Conservation (phyloP, 441 rosid genomes). For the Aquilaria agallochum region DNA sequence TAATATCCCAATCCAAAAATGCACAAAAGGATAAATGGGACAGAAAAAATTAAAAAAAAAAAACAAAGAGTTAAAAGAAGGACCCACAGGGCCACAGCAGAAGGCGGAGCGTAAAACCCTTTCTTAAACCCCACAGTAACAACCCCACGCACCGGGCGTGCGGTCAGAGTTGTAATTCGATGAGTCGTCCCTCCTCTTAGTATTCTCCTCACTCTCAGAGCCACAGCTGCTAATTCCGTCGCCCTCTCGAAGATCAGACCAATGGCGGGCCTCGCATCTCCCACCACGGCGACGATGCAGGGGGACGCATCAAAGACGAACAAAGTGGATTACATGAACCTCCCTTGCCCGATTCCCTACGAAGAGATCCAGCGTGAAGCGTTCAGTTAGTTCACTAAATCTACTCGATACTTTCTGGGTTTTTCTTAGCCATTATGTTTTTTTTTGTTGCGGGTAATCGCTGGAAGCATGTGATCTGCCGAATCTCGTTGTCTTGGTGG, state of each 20-base stretch:
- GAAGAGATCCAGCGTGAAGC: slow-evolving; percentile 97
- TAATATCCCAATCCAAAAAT: too few relatives aligned
- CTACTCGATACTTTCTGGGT: slow-evolving; percentile 2
- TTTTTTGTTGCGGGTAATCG: not conserved
- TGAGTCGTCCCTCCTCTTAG: too few relatives aligned
- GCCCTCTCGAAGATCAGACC: too few relatives aligned
- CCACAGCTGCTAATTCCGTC: too few relatives aligned
- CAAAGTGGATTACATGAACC: slow-evolving; percentile 69
- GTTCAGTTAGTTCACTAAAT: slow-evolving; percentile 41
- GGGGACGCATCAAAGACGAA: slow-evolving; percentile 22
- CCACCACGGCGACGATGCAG: slow-evolving; percentile 14
- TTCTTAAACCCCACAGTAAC: not conserved
- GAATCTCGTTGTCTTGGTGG: not conserved
- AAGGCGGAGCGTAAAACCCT: not conserved
- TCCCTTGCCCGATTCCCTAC: slow-evolving; percentile 88
- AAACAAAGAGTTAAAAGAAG: too few relatives aligned
- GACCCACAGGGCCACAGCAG: too few relatives aligned
- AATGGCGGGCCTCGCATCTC: slow-evolving; percentile 56
- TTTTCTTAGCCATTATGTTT: not conserved
- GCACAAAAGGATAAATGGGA: too few relatives aligned
- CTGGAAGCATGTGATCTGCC: too few relatives aligned
- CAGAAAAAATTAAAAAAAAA: too few relatives aligned
- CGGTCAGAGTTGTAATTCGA: too few relatives aligned
- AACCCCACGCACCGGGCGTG: not conserved
- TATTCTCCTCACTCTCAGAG: too few relatives aligned